Evolutionary conservation across 2,329 filamentous ascomycete genomes (phyloP).

Genomic region (Colletotrichum eleusines): DNA sequence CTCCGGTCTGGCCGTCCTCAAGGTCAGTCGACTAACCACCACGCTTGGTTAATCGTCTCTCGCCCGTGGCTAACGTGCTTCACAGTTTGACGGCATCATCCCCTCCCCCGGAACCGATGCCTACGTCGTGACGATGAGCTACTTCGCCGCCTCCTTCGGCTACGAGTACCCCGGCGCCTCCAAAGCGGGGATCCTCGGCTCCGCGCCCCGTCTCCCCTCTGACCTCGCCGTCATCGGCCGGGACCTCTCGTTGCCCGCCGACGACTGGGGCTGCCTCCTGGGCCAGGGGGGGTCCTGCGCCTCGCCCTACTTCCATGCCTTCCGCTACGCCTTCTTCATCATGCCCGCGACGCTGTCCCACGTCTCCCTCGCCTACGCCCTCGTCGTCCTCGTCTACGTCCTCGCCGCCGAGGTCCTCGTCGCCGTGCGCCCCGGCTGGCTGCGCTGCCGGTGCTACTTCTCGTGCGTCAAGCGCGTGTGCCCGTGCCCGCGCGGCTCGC

Average conservation of each 20-base stretch:
- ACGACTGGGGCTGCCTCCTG: conserved; percentile 37
- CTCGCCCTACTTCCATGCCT: conserved; percentile 33
- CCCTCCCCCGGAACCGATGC: conserved; percentile 4
- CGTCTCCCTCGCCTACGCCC: neutral
- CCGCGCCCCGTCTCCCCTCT: conserved; percentile 24
- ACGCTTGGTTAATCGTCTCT: too few relatives aligned
- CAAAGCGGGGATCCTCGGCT: conserved; percentile 15
- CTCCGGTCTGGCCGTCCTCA: conserved; percentile 22
- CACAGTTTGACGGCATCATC: conserved; percentile 39
- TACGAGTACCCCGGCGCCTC: conserved; percentile 37
- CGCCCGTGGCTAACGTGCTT: neutral
- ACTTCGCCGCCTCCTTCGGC: conserved; percentile 36
- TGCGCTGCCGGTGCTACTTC: conserved; percentile 40
- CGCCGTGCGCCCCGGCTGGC: conserved; percentile 25
- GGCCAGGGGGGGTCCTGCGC: conserved; percentile 21
- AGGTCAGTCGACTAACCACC: conserved; percentile 8
- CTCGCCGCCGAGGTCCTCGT: conserved; percentile 19
- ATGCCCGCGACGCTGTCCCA: neutral
- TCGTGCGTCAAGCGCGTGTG: conserved; percentile 30
- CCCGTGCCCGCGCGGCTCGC: conserved; percentile 39
- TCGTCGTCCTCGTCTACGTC: conserved; percentile 3
- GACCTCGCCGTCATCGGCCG: conserved; percentile 33
- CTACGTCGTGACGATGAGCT: conserved; percentile 37
- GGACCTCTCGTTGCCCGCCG: conserved; percentile 12
- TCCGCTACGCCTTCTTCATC: conserved; percentile 6